Conservation (phyloP, 192 early-diverging fungal genomes). For the Diversispora eburnea region DNA sequence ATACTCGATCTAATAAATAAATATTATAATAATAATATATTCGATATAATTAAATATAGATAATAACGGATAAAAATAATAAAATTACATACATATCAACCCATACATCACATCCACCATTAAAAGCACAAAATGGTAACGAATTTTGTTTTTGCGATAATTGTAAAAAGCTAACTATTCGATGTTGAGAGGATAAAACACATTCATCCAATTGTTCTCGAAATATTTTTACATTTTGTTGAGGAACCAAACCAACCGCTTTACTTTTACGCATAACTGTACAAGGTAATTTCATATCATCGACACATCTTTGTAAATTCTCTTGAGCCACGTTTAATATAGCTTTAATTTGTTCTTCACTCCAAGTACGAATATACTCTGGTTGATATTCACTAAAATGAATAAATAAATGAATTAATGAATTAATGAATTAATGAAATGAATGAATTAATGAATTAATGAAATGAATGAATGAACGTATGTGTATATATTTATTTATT, state of each 20-base stretch:
- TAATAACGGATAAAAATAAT: no score
- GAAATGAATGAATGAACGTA: no score
- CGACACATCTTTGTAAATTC: constrained; percentile 56
- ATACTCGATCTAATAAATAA: no score
- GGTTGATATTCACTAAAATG: constrained; percentile 43
- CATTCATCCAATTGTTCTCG: constrained; percentile 87
- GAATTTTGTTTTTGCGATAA: constrained; percentile 51
- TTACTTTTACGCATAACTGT: constrained; percentile 70
- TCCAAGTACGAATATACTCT: constrained; percentile 47
- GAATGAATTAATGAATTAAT: neutral
- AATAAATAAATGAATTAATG: neutral
- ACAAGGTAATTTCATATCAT: constrained; percentile 65
- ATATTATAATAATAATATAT: no score
- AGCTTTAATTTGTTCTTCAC: constrained; percentile 48
- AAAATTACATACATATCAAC: constrained; percentile 66
- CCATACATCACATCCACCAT: constrained; percentile 89
- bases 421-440: no score
- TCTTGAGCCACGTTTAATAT: constrained; percentile 76
- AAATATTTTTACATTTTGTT: constrained; percentile 50
- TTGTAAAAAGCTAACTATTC: constrained; percentile 53
- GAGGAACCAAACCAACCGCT: constrained; percentile 72
- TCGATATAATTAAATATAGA: no score
- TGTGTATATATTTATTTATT: neutral
- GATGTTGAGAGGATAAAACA: constrained; percentile 70
- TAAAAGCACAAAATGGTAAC: constrained; percentile 91